phyloP scores from a whole-genome alignment of 768 basidiomycete genomes.

The Lentinula guzmanii region DNA sequence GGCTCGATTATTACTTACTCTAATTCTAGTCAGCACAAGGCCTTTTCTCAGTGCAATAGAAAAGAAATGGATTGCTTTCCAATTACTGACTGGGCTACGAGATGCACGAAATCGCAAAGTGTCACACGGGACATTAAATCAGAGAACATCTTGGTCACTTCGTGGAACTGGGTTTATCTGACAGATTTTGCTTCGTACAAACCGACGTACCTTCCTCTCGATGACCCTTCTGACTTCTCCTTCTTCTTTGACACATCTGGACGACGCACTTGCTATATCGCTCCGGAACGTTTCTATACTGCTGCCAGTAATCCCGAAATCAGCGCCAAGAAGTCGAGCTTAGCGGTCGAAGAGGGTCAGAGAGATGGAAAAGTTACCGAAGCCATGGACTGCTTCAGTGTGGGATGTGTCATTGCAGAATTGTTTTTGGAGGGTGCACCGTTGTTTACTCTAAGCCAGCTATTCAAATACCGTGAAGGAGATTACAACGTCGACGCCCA shows the following conservation, averaged over 20 bases:
- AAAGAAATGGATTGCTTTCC: constrained; percentile 98
- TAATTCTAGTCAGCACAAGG: constrained; percentile 60
- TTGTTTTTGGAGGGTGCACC: constrained; percentile 93
- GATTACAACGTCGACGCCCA: constrained; percentile 72
- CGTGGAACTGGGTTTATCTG: constrained; percentile 93
- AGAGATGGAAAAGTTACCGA: constrained; percentile 84
- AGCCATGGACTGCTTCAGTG: constrained; percentile 95
- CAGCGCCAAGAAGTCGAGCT: constrained; percentile 57
- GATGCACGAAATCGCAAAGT: constrained; percentile 81
- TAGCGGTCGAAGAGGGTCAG: constrained; percentile 53
- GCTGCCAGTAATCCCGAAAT: constrained; percentile 62
- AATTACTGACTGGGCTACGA: constrained; percentile 78
- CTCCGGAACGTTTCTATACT: constrained; percentile 92
- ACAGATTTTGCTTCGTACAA: constrained; percentile 97
- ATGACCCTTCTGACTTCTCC: constrained; percentile 96
- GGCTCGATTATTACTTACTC: background rate
- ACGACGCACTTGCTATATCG: constrained; percentile 90
- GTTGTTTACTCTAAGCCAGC: constrained; percentile 88
- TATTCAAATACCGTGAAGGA: constrained; percentile 91
- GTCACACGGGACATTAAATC: constrained; percentile 99
- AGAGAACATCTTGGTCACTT: constrained; percentile 93
- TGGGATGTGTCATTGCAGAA: constrained; percentile 93
- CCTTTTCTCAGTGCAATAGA: constrained; percentile 89
- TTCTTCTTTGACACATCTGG: constrained; percentile 98
- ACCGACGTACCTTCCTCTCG: constrained; percentile 89